These are phyloP conservation scores for Tetragonia tetragonoides DNA, from an alignment of 148 eudicot genomes.

Conservation along the genomic window DNA sequence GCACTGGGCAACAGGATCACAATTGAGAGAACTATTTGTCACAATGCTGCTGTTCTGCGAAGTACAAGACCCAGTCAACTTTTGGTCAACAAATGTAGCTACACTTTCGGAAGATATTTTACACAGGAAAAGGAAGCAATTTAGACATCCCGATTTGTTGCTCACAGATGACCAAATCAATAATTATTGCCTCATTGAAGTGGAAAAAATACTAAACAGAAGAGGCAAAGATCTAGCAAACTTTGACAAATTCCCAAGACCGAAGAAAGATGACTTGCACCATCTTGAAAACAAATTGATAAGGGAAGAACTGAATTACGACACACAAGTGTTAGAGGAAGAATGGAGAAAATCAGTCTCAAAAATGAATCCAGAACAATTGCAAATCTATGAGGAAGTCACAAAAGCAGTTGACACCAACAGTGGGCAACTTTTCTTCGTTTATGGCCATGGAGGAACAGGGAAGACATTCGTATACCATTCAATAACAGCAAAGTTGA, in stretches of 20 bases:
- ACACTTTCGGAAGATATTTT: not conserved
- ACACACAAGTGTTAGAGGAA: not conserved
- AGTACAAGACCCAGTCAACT: not conserved
- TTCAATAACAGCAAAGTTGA: not conserved
- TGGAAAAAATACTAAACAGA: not conserved
- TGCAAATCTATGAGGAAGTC: not conserved
- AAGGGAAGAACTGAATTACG: not conserved
- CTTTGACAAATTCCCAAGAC: not conserved
- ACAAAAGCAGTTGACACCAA: not conserved
- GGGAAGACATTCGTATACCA: not conserved
- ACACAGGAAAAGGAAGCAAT: not conserved
- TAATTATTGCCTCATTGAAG: not conserved
- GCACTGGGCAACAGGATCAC: not conserved
- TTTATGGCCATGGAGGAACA: slow-evolving; percentile 9
- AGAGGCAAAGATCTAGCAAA: not conserved
- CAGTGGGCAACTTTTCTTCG: not conserved
- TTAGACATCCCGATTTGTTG: not conserved
- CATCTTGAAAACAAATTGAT: not conserved
- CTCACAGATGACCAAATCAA: not conserved
- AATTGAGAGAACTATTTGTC: not conserved
- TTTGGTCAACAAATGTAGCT: not conserved
- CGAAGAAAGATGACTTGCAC: not conserved
- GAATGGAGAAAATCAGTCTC: not conserved
- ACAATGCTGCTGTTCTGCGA: not conserved
- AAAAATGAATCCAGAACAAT: not conserved